phyloP scores from a whole-genome alignment of 2,329 filamentous ascomycete species.

The Dothideomycetes sp. region DNA sequence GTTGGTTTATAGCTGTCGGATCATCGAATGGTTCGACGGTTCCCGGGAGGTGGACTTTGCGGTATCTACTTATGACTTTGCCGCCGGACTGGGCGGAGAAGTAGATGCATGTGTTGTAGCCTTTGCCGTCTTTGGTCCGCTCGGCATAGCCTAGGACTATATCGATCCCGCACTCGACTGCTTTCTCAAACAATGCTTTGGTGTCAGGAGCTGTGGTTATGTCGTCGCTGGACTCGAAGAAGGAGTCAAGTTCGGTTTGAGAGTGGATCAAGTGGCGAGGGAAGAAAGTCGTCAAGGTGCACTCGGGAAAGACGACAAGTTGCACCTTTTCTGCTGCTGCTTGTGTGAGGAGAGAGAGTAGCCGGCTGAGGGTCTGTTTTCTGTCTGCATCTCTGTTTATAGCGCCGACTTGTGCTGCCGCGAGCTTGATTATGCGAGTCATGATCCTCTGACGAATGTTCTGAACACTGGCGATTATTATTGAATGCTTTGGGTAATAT shows the following conservation, averaged over 20 bases:
- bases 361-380: constrained; percentile 33
- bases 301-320: constrained; percentile 43
- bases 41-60: constrained; percentile 46
- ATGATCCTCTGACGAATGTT: constrained; percentile 14
- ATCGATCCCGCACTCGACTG: constrained; percentile 37
- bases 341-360: constrained; percentile 37
- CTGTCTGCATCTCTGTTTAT: constrained; percentile 33
- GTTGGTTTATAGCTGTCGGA: constrained; percentile 39
- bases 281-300: constrained; percentile 48
- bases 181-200: constrained; percentile 38
- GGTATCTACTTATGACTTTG: constrained; percentile 39
- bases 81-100: constrained; percentile 32
- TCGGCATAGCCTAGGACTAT: constrained; percentile 45
- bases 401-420: constrained; percentile 44
- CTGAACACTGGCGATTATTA: too few species aligned
- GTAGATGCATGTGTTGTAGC: constrained; percentile 43
- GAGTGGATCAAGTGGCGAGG: constrained; percentile 33
- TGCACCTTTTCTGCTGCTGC: constrained; percentile 35
- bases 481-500: too few species aligned
- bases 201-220: constrained; percentile 32
- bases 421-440: constrained; percentile 34
- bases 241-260: constrained; percentile 32
- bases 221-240: constrained; percentile 40
- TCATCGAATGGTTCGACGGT: constrained; percentile 40
- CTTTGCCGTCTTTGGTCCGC: constrained; percentile 29